phyloP scores from a whole-genome alignment of 108 stramenopile species.

The Mediolabrus comicus region DNA sequence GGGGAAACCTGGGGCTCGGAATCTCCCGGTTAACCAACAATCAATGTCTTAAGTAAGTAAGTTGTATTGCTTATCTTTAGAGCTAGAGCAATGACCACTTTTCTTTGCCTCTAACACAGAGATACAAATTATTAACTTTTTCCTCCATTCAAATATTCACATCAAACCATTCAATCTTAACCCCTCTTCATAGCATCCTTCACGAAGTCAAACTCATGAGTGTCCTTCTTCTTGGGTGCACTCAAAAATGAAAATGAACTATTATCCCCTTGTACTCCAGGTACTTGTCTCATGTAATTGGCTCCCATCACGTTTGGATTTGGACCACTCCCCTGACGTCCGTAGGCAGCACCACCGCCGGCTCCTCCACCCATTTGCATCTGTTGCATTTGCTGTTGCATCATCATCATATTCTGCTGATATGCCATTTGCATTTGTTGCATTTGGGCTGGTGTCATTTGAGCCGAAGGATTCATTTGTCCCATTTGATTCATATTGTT shows the following conservation, averaged over 20 bases:
- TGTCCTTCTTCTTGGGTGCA: conserved; percentile 54
- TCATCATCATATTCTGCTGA: conserved; percentile 80
- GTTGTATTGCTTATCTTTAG: too few species aligned
- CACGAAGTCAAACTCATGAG: conserved; percentile 83
- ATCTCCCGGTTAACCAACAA: too few species aligned
- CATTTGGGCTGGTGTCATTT: conserved; percentile 56
- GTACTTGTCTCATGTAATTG: conserved; percentile 54
- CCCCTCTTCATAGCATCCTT: conserved; percentile 84
- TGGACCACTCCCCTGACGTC: conserved; percentile 33
- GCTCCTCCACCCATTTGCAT: conserved; percentile 74
- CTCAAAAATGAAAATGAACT: conserved; percentile 66
- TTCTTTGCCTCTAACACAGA: too few species aligned
- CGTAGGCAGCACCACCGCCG: conserved; percentile 7
- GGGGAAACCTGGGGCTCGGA: too few species aligned
- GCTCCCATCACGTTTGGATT: conserved; percentile 37
- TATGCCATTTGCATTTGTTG: conserved; percentile 74
- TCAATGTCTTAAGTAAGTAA: too few species aligned
- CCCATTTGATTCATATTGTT: conserved; percentile 6
- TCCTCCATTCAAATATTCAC: not conserved
- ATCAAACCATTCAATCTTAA: conserved; percentile 19
- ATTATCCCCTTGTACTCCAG: conserved; percentile 44
- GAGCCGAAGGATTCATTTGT: conserved; percentile 35
- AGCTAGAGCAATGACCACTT: not conserved
- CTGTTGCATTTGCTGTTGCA: conserved; percentile 79
- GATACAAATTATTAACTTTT: not conserved